Evolutionary conservation across 805 yeast genomes (phyloP).

Genomic region (Saturnispora halmiae): DNA sequence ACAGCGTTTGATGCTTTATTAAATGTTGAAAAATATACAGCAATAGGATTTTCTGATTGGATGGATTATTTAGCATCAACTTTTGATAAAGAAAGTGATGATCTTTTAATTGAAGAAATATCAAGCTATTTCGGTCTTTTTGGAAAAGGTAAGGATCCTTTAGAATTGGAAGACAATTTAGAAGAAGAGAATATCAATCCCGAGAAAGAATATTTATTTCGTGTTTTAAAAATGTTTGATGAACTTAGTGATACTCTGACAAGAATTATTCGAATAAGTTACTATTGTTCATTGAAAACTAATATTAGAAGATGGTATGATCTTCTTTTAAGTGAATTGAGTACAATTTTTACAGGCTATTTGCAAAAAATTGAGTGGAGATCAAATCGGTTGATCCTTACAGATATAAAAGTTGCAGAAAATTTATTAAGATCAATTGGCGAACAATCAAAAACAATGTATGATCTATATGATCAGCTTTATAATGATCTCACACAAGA

Average conservation of each 20-base stretch:
- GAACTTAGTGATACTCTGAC: neutral
- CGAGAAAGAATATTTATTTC: neutral
- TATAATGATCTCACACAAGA: neutral
- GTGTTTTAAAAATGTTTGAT: neutral
- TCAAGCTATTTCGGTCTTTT: neutral
- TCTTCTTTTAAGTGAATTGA: neutral
- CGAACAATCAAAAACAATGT: neutral
- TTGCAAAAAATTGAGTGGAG: conserved; percentile 1
- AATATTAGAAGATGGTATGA: neutral
- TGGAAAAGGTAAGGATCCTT: neutral
- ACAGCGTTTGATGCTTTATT: neutral
- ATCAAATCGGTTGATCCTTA: neutral
- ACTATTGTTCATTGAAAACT: conserved; percentile 1
- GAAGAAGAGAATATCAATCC: no score
- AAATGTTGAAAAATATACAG: neutral
- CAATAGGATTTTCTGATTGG: neutral
- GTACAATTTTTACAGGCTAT: neutral
- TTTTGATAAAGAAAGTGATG: neutral
- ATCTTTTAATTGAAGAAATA: neutral
- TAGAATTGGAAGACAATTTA: neutral
- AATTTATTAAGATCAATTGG: neutral
- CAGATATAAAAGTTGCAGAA: conserved; percentile 3
- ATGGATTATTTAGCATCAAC: neutral
- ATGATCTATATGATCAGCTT: neutral
- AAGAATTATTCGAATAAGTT: neutral